Conservation (phyloP, 2,329 filamentous ascomycete species). For the Colletotrichum kahawae region DNA sequence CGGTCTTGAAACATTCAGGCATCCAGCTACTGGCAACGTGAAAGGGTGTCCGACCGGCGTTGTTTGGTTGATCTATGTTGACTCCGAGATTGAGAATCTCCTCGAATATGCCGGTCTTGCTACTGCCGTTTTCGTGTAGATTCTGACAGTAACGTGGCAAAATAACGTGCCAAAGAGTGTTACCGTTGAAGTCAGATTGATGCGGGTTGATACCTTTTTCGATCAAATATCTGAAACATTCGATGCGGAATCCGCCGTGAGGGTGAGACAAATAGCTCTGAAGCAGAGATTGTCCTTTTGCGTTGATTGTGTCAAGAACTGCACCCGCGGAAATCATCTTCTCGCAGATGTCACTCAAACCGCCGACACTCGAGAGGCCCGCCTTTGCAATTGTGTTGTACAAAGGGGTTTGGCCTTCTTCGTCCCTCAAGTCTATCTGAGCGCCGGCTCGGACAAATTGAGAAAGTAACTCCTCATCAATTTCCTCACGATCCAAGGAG, state of each 20-base stretch:
- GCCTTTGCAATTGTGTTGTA: neutral
- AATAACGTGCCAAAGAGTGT: neutral
- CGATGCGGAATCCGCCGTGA: neutral
- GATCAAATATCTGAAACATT: neutral
- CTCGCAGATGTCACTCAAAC: neutral
- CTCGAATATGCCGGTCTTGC: neutral
- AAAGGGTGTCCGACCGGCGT: neutral
- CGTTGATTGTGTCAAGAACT: neutral
- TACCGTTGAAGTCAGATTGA: neutral
- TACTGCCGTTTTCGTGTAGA: neutral
- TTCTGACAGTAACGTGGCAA: neutral
- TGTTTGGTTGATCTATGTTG: neutral
- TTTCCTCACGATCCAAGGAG: neutral
- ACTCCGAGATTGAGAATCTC: neutral
- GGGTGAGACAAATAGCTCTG: neutral
- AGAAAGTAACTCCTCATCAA: neutral
- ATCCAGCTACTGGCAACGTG: neutral
- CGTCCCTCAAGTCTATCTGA: constrained; percentile 20
- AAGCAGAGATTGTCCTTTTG: neutral
- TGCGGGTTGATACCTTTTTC: neutral
- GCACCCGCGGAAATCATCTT: neutral
- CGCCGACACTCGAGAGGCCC: neutral
- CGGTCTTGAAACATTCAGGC: neutral
- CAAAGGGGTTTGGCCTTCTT: constrained; percentile 18
- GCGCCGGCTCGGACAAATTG: constrained; percentile 9